Percentiles rank a stretch among this genome's conserved stretches.
Evolutionary conservation across 73 alveolate genomes (phyloP).

Genomic region (Uronychia setigera): DNA sequence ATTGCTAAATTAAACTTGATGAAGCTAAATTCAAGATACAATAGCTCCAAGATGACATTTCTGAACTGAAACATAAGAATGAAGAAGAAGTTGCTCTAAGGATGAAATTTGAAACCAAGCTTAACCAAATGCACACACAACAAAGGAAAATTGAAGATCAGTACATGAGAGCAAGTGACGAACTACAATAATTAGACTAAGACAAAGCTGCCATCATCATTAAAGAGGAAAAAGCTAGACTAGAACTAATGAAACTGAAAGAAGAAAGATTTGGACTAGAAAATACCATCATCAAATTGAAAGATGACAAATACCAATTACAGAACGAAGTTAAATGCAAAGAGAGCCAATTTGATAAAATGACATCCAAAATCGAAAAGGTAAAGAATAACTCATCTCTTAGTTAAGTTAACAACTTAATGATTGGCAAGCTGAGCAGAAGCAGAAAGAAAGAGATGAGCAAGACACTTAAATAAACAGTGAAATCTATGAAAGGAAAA

Average conservation of each 20-base stretch:
- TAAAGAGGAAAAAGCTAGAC: not conserved
- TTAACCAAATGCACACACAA: constrained; percentile 62
- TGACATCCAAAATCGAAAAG: not conserved
- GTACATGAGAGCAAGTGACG: constrained; percentile 61
- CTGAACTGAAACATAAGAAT: constrained; percentile 37
- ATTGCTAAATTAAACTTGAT: not conserved
- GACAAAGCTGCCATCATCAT: constrained; percentile 25
- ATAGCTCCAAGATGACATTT: constrained; percentile 50
- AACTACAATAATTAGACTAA: constrained; percentile 25
- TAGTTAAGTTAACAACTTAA: not conserved
- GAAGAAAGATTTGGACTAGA: not conserved
- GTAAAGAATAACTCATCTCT: not conserved
- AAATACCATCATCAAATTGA: no score
- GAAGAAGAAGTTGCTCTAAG: constrained; percentile 80
- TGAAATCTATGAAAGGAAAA: not conserved
- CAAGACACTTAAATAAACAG: not conserved
- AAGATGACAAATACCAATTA: not conserved
- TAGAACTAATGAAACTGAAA: not conserved
- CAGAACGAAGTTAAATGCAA: not conserved
- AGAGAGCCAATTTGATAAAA: not conserved
- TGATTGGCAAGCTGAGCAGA: not conserved
- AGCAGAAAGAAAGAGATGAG: not conserved
- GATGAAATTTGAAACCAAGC: constrained; percentile 65
- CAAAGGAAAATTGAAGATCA: constrained; percentile 57
- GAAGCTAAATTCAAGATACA: not conserved